Percentiles rank a stretch among this genome's conserved stretches.
Evolutionary conservation across 805 yeast genomes (phyloP).

Genomic region (Jamesozyma spencerorum): DNA sequence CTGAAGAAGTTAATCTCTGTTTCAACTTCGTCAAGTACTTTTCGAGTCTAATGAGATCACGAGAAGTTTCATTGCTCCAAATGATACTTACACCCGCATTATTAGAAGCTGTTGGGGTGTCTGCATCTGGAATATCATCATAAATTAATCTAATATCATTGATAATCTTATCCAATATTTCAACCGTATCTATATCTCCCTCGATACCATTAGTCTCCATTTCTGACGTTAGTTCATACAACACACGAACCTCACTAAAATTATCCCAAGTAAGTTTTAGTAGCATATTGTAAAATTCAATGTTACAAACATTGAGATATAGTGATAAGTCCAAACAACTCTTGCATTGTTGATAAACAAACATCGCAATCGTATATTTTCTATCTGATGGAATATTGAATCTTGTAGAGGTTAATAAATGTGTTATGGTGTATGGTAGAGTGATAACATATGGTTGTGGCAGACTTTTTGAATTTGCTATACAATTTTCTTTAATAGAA

Average conservation of each 20-base stretch:
- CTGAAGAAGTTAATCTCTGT: constrained; percentile 8
- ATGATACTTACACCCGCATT: constrained; percentile 10
- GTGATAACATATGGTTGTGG: constrained; percentile 25
- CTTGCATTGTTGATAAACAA: constrained; percentile 24
- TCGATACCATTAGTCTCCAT: constrained; percentile 28
- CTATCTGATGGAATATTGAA: constrained; percentile 11
- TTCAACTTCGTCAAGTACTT: constrained; percentile 18
- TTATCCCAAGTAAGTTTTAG: constrained; percentile 25
- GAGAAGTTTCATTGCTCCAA: constrained; percentile 23
- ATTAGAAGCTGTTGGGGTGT: neutral
- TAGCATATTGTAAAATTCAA: constrained; percentile 26
- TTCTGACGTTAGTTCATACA: constrained; percentile 18
- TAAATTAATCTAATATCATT: constrained; percentile 15
- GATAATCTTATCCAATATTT: constrained; percentile 16
- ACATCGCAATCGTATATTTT: constrained; percentile 18
- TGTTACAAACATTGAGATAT: constrained; percentile 25
- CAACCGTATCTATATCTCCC: constrained; percentile 26
- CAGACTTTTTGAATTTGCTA: constrained; percentile 5
- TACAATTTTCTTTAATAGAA: constrained; percentile 10
- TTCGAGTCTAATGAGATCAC: constrained; percentile 15
- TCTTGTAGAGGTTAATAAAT: constrained; percentile 10
- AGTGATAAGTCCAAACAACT: constrained; percentile 18
- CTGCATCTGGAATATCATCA: constrained; percentile 19
- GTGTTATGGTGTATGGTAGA: constrained; percentile 19
- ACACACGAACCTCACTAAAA: constrained; percentile 17